Evolutionary conservation across 1,284 basidiomycete genomes (phyloP), one percentile per base, ranked within the genome.

Genomic region (Ustilago cynodontis): DNA sequence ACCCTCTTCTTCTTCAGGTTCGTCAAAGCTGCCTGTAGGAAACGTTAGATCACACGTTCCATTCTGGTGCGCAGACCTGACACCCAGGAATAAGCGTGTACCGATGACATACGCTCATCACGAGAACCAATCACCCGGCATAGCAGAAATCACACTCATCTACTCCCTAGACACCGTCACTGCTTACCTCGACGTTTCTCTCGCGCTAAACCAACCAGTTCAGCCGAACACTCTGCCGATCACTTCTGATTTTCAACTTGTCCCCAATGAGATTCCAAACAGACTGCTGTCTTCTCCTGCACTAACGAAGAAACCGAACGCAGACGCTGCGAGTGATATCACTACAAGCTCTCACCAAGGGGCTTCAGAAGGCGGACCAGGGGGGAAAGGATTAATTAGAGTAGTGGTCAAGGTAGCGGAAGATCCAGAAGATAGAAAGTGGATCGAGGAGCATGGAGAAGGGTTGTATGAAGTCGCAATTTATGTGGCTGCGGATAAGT

Each of bases 41-140:
- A 64, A 65, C 29, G 26, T 49, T 2, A 20, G 78, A 28, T 65
- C 70, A 14, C 58, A 56, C 11, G 71, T 70, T 3, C 80, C 80
- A 2, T 81, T 81, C 53, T 81, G 70, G 66, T 80, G 78, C 51
- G 66, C 78, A 3, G 80, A 81, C 45, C 49, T 80, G 11, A 81
- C 76, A 1, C 74, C 78, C 2, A 59, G 78, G 9, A 22, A 63
- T 2, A 47, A 54, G 5, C 59, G 67, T 49, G 79, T 78, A 3
- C 79, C 78, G 2, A 41, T 49, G 16, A 50, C 37, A 31, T 53
- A 70, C 10, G 53, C 65, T 2, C 43, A 57, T 24, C 80, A 81
- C 54, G 63, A 67, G n/a, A 81, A 81, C 22, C 49, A 52, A 10
- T 70, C 68, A 0, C 65, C 63, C 4, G 80, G 80, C 0, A 64